Evolutionary conservation across 108 stramenopile genomes (phyloP).

Genomic region (Nitzschia palea): DNA sequence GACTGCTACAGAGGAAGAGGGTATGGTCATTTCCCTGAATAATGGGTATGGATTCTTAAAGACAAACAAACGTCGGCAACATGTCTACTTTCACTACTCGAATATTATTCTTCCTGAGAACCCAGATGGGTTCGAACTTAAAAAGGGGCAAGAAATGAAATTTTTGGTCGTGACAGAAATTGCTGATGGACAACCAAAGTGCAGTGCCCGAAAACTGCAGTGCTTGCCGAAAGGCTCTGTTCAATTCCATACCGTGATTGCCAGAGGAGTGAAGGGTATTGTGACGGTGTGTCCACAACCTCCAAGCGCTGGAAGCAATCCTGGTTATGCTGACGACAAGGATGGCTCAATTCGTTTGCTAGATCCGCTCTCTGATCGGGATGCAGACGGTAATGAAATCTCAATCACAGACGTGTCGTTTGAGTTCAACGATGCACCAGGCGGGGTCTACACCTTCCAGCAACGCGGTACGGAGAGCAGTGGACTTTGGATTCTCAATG

Average conservation of each 20-base stretch:
- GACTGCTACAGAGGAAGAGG: slow-evolving; percentile 61
- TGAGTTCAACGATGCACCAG: slow-evolving; percentile 55
- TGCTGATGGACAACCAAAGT: slow-evolving; percentile 17
- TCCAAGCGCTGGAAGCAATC: slow-evolving; percentile 22
- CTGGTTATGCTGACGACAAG: slow-evolving; percentile 17
- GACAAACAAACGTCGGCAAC: slow-evolving; percentile 49
- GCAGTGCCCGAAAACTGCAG: slow-evolving; percentile 63
- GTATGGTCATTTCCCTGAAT: slow-evolving; percentile 61
- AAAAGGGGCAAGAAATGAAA: slow-evolving; percentile 72
- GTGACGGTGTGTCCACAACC: slow-evolving; percentile 58
- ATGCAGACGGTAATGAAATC: slow-evolving; percentile 23
- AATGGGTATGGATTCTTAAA: slow-evolving; percentile 68
- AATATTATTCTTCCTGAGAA: slow-evolving; percentile 41
- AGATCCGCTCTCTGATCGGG: slow-evolving; percentile 27
- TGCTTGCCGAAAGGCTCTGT: slow-evolving; percentile 66
- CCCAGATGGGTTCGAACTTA: slow-evolving; percentile 30
- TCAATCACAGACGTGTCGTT: slow-evolving; percentile 47
- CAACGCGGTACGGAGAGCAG: slow-evolving; percentile 33
- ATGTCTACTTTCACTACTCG: slow-evolving; percentile 76
- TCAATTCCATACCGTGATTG: slow-evolving; percentile 57
- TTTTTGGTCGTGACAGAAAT: slow-evolving; percentile 58
- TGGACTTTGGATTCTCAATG: slow-evolving; percentile 65
- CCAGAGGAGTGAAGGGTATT: slow-evolving; percentile 64
- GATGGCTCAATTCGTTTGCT: slow-evolving; percentile 49
- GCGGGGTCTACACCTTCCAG: slow-evolving; percentile 58